Evolutionary conservation across 108 stramenopile genomes (phyloP).

Genomic region (Asterionellopsis glacialis): DNA sequence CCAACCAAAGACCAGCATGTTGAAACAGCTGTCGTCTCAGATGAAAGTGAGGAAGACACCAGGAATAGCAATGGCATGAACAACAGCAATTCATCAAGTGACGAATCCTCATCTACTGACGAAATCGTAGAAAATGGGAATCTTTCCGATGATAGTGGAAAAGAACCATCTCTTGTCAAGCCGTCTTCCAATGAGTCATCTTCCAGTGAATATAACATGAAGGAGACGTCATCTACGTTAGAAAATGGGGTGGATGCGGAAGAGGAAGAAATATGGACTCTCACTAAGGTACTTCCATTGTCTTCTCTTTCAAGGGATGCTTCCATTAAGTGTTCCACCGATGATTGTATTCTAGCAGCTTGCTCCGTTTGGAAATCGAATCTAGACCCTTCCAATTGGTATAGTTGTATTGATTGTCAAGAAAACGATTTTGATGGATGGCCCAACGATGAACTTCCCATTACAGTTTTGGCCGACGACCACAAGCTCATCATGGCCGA

Average conservation of each 20-base stretch:
- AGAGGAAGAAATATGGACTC: slow-evolving; percentile 34
- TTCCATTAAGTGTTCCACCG: slow-evolving; percentile 26
- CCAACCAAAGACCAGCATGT: too few relatives aligned
- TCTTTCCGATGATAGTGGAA: too few relatives aligned
- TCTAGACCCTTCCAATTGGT: slow-evolving; percentile 29
- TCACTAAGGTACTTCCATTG: slow-evolving; percentile 32
- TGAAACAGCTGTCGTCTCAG: too few relatives aligned
- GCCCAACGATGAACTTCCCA: slow-evolving; percentile 49
- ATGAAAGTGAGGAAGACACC: too few relatives aligned
- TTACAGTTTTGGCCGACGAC: slow-evolving; percentile 42
- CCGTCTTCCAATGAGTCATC: too few relatives aligned
- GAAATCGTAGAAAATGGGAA: too few relatives aligned
- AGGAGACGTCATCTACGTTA: not conserved
- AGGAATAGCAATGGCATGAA: too few relatives aligned
- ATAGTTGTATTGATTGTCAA: slow-evolving; percentile 51
- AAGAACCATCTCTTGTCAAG: too few relatives aligned
- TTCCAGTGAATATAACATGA: too few relatives aligned
- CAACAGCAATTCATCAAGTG: too few relatives aligned
- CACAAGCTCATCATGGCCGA: slow-evolving; percentile 41
- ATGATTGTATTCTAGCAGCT: slow-evolving; percentile 29
- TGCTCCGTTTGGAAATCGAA: slow-evolving; percentile 30
- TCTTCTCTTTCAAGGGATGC: slow-evolving; percentile 25
- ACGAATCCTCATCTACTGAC: too few relatives aligned
- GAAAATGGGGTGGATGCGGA: slow-evolving; percentile 18
- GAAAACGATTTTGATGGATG: slow-evolving; percentile 59